A percentile compares a stretch with the other conserved stretches of the same genome.
Conservation (phyloP, 73 alveolate species). For the Tetrahymena malaccensis region DNA sequence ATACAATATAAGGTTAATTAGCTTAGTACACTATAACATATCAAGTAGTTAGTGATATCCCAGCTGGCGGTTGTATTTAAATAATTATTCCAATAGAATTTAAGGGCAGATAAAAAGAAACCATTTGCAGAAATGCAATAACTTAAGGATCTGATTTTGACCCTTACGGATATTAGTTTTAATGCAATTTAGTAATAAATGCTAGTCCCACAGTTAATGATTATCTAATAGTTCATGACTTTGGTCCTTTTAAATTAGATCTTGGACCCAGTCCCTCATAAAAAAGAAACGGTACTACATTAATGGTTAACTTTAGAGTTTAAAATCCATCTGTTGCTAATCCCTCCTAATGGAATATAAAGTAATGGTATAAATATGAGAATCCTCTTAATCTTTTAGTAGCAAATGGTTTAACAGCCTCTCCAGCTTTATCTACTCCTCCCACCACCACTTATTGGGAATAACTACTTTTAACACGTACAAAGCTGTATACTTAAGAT, state of each 20-base stretch:
- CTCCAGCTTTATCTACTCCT: not conserved
- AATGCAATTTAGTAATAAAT: not conserved
- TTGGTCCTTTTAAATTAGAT: not conserved
- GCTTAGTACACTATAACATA: slow-evolving; percentile 4
- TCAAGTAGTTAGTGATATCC: not conserved
- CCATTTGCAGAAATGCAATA: slow-evolving; percentile 3
- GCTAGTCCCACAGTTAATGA: not conserved
- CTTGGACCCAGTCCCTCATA: not conserved
- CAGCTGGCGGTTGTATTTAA: not conserved
- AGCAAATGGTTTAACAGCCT: not conserved
- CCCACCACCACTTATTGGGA: slow-evolving; percentile 19
- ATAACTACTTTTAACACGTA: slow-evolving; percentile 9
- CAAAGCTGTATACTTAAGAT: not conserved
- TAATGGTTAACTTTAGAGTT: slow-evolving; percentile 1
- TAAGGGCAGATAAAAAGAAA: not conserved
- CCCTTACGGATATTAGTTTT: not conserved
- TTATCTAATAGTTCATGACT: not conserved
- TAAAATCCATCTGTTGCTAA: slow-evolving; percentile 11
- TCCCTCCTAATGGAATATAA: slow-evolving; percentile 1
- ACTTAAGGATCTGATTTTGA: slow-evolving; percentile 7
- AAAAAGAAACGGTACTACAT: not conserved
- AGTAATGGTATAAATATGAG: slow-evolving; percentile 24
- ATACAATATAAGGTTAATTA: not conserved
- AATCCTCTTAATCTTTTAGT: slow-evolving; percentile 9
- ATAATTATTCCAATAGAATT: not conserved